Base-by-base conservation (phyloP, 1,284 basidiomycete genomes). In the Cryptococcus sp. region DNA sequence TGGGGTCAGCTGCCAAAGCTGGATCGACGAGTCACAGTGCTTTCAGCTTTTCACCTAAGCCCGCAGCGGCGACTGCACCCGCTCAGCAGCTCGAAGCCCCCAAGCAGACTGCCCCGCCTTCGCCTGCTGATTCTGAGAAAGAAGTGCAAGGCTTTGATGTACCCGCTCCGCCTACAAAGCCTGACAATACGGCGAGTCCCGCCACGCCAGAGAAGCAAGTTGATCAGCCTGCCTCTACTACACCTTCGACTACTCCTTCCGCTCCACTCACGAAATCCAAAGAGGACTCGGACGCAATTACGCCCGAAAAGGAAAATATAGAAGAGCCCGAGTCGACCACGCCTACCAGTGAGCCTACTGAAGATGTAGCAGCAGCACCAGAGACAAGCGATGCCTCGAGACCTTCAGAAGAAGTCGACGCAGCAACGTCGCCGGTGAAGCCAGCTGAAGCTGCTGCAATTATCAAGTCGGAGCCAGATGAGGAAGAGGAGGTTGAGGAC, bases 341-440 rank as follows among this genome's bases (percentile, higher is more conserved):
- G 19, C 57, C 57, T 35, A 5, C 39, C 17, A 52, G 38, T 17
- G 46, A 53, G 13, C 55, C 55, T n/a, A n/a, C 15, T n/a, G 52
- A 52, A 22, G 41, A 35, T 3, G 40, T 35, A 20, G n/a, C 49
- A 22, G 40, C 22, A 22, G n/a, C 15, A 15, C 15, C 23, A 22
- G 35, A 19, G 50, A 19, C 16, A 46, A 7, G 17, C 17, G 38
- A 10, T 15, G 3, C 38, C 30, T 53, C 16, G 47, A 45, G 8
- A 25, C 13, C 30, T 35, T 13, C 30, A 35, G 13, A 35, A 35
- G 30, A 35, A 35, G 30, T 35, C 30, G 30, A 35, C 4, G 8
- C 30, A 10, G 30, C 2, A 4, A 10, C 30, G 30, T 35, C 30
- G 4, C 30, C 30, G 8, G 30, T 10, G 30, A 35, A 35, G 30